Evolutionary conservation across 2,329 filamentous ascomycete species (phyloP), one percentile per base, ranked within the genome.

Genomic region (Fusarium temperatum): DNA sequence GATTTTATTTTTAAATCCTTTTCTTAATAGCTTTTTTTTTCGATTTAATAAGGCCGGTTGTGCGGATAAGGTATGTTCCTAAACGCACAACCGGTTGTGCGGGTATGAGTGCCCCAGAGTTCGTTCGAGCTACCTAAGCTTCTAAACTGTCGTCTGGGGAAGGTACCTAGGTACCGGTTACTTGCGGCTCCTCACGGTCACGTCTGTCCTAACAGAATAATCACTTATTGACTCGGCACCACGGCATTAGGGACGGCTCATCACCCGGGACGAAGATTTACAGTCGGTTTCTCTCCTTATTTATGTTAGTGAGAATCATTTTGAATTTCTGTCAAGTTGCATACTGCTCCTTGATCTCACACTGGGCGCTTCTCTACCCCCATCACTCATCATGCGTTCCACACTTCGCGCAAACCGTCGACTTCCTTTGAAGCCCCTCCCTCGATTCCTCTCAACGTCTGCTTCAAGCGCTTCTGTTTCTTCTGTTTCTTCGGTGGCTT

Each of bases 361-460:
- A 74, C 69, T 73, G 76, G 70, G 67, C 38, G 56, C 54, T 61
- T 51, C 50, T 48, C 53, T 45, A 59, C 55, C 36, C 55, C 38
- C 60, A 36, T 59, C 54, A 45, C 60, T 67, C 79, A 82, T 75
- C 32, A 90, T 90, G 89, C 87, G 88, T 78, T 88, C 88, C 73
- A 70, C 67, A 66, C 83, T 90, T 77, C 86, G 88, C 76, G 83
- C 86, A 58, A 85, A 84, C 68, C 84, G 86, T 71, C 85, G 86
- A 74, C 83, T 86, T 72, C 84, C 85, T 70, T 80, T 87, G 76
- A 85, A 84, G 72, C 81, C 82, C 56, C 81, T 83, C 74, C 82
- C 82, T 81, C 85, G 81, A 54, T 78, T 80, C 67, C 74, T 81
- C 65, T 83, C 85, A 60, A 80, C 80, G 28, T 74, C 81, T 59